Evolutionary conservation across 1,284 basidiomycete species (phyloP).

Genomic region (Leccinum cinnamomeum): DNA sequence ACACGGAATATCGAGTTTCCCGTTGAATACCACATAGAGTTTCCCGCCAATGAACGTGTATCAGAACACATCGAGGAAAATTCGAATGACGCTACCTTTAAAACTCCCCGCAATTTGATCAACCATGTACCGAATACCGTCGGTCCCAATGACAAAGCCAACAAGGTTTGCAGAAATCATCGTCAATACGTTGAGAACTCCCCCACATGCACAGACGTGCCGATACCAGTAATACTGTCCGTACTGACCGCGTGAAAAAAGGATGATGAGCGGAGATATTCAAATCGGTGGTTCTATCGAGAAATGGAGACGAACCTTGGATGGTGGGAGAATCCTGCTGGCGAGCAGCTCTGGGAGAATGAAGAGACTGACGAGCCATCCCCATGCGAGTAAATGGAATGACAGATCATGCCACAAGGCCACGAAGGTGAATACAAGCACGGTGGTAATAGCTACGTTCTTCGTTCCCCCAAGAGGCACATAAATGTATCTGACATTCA

Average conservation of each 20-base stretch:
- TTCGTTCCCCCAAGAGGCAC: slow-evolving; percentile 86
- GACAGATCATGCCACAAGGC: slow-evolving; percentile 98
- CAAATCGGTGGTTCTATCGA: background rate
- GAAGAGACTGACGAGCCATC: slow-evolving; percentile 93
- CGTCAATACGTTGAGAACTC: slow-evolving; percentile 82
- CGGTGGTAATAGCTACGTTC: slow-evolving; percentile 64
- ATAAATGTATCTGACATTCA: slow-evolving; percentile 79
- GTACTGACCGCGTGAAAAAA: slow-evolving; percentile 49
- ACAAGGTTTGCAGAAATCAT: slow-evolving; percentile 96
- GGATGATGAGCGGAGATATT: slow-evolving; percentile 5
- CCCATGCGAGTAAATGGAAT: slow-evolving; percentile 90
- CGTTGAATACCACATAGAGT: background rate
- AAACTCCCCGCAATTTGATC: slow-evolving; percentile 63
- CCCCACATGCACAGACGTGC: slow-evolving; percentile 83
- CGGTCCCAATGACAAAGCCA: slow-evolving; percentile 90
- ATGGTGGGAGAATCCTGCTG: slow-evolving; percentile 56
- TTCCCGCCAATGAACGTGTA: background rate
- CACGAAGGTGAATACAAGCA: slow-evolving; percentile 95
- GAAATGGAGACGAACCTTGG: slow-evolving; percentile 55
- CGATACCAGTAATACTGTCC: slow-evolving; percentile 77
- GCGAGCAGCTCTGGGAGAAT: slow-evolving; percentile 85
- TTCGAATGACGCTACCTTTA: slow-evolving; percentile 49
- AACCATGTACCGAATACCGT: slow-evolving; percentile 77
- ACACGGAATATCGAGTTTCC: background rate
- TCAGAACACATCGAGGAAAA: background rate